These are phyloP conservation scores for Sugiyamaella paludigena DNA, from an alignment of 1,139 yeast species.

Conservation along the genomic window DNA sequence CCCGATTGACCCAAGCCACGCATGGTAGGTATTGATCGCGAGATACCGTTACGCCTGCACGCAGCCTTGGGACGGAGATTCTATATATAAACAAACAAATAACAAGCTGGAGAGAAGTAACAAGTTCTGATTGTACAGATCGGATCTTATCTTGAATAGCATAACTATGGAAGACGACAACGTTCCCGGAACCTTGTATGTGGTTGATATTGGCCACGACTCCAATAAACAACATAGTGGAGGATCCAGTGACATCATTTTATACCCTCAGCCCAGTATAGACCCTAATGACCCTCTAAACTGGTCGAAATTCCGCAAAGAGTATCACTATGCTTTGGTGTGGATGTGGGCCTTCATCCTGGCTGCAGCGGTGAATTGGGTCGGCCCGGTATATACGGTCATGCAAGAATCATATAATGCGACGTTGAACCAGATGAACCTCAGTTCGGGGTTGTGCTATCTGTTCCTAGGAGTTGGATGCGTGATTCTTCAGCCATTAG, in stretches of 20 bases:
- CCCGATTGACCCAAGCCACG: too few relatives aligned
- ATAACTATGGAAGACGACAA: too few relatives aligned
- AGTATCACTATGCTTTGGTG: slow-evolving; percentile 31
- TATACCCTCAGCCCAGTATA: slow-evolving; percentile 47
- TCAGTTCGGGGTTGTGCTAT: slow-evolving; percentile 48
- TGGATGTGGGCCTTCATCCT: slow-evolving; percentile 44
- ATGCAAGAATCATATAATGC: slow-evolving; percentile 44
- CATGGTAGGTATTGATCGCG: too few relatives aligned
- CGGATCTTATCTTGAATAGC: too few relatives aligned
- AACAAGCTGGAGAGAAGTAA: too few relatives aligned
- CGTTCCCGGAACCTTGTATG: slow-evolving; percentile 62
- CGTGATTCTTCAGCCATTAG: slow-evolving; percentile 50
- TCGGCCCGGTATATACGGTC: slow-evolving; percentile 46
- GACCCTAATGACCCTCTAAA: slow-evolving; percentile 52
- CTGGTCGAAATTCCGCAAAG: slow-evolving; percentile 43
- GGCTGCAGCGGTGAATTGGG: slow-evolving; percentile 48
- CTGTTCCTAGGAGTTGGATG: slow-evolving; percentile 50
- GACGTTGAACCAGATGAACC: slow-evolving; percentile 44
- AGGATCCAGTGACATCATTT: slow-evolving; percentile 37
- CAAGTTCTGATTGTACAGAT: too few relatives aligned
- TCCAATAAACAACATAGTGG: slow-evolving; percentile 28
- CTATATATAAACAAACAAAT: too few relatives aligned
- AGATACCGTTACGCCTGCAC: too few relatives aligned
- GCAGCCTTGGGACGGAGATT: too few relatives aligned
- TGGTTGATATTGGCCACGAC: slow-evolving; percentile 48